Conservation (phyloP, 768 basidiomycete genomes). For the Mycena vulgaris region DNA sequence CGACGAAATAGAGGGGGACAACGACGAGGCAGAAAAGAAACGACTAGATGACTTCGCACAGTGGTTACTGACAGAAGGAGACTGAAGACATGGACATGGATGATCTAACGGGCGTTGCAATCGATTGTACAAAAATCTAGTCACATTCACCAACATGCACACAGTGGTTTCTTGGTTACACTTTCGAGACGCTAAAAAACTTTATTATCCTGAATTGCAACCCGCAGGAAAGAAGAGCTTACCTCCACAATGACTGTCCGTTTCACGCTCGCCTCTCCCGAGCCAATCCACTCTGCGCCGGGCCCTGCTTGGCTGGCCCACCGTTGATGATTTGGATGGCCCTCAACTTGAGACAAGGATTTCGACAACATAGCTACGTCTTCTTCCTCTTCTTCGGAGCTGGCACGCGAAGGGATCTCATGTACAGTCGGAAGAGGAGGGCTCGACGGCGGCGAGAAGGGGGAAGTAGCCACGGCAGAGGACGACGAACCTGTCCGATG, state of each 20-base stretch:
- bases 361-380: conserved; percentile 78
- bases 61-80: conserved; percentile 89
- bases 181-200: conserved; percentile 77
- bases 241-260: conserved; percentile 83
- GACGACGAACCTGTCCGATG: conserved; percentile 49
- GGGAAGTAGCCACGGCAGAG: conserved; percentile 56
- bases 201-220: neutral
- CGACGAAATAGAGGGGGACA: conserved; percentile 75
- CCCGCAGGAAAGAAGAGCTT: conserved; percentile 40
- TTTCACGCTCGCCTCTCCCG: conserved; percentile 59
- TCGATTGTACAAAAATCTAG: conserved; percentile 19
- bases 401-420: conserved; percentile 67
- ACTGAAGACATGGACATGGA: conserved; percentile 53
- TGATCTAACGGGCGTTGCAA: neutral
- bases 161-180: conserved; percentile 76
- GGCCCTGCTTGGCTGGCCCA: conserved; percentile 51
- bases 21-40: conserved; percentile 84
- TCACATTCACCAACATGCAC: conserved; percentile 75
- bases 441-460: conserved; percentile 73
- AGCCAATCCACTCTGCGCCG: conserved; percentile 65
- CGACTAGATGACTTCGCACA: conserved; percentile 90
- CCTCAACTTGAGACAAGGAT: conserved; percentile 81
- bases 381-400: conserved; percentile 79
- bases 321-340: conserved; percentile 55
- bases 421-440: conserved; percentile 69